These are phyloP conservation scores for Telfairia occidentalis DNA, from an alignment of 331 rosid genomes.

Conservation along the genomic window DNA sequence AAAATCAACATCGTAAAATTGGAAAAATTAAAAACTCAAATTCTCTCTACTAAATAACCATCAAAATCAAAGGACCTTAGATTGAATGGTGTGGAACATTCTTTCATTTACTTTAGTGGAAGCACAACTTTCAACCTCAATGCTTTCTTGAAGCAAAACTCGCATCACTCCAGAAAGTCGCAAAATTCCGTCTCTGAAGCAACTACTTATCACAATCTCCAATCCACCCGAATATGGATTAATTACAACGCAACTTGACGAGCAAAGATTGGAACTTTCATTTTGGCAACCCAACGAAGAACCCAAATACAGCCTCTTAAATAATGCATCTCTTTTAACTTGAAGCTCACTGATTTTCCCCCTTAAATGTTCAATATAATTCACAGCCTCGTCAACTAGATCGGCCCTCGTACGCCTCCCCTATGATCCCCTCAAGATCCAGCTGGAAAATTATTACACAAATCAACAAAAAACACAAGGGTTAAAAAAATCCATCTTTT, in stretches of 20 bases:
- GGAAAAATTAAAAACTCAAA: not conserved
- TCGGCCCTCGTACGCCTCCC: constrained; percentile 71
- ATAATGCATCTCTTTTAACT: constrained; percentile 32
- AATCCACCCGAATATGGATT: constrained; percentile 14
- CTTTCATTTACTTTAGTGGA: constrained; percentile 24
- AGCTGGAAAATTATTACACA: not conserved
- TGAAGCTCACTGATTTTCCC: constrained; percentile 30
- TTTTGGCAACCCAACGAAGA: not conserved
- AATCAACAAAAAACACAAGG: not conserved
- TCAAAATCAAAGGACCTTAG: constrained; percentile 16
- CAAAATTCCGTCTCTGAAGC: not conserved
- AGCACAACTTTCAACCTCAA: constrained; percentile 13
- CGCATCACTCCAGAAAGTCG: constrained; percentile 22
- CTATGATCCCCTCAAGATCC: constrained; percentile 25
- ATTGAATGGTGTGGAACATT: constrained; percentile 21
- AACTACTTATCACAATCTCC: constrained; percentile 19
- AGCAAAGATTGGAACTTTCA: not conserved
- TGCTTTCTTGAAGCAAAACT: constrained; percentile 20
- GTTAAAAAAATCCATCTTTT: not conserved
- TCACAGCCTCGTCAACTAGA: constrained; percentile 47
- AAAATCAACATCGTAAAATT: not conserved
- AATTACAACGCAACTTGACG: not conserved
- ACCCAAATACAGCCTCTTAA: constrained; percentile 10
- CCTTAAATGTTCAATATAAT: constrained; percentile 37
- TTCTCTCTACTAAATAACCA: not conserved